A percentile compares a stretch with the other conserved stretches of the same genome.
Conservation (phyloP, 805 yeast genomes). For the Monosporozyma servazzii region DNA sequence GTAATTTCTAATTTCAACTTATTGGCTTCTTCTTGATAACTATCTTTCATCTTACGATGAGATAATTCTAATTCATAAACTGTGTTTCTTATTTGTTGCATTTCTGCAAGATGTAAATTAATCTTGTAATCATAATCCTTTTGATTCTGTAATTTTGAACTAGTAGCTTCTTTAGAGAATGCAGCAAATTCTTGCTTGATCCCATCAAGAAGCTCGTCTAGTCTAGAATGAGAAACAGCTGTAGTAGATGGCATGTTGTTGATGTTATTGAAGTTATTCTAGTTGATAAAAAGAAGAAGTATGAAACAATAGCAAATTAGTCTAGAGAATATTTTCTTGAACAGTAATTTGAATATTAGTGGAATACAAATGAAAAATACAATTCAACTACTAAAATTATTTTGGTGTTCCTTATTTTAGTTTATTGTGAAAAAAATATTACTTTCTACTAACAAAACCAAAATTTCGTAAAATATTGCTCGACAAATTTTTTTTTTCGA, state of each 20-base stretch:
- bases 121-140: slow-evolving; percentile 87
- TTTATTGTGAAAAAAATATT: too few relatives aligned
- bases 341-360: too few relatives aligned
- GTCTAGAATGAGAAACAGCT: slow-evolving; percentile 27
- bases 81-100: slow-evolving; percentile 88
- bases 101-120: slow-evolving; percentile 84
- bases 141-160: slow-evolving; percentile 71
- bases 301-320: too few relatives aligned
- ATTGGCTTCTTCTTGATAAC: slow-evolving; percentile 86
- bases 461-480: too few relatives aligned
- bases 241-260: slow-evolving; percentile 17
- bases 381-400: too few relatives aligned
- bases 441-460: too few relatives aligned
- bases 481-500: not conserved
- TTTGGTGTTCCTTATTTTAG: too few relatives aligned
- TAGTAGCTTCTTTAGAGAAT: slow-evolving; percentile 76
- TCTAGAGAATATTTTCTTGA: too few relatives aligned
- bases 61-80: slow-evolving; percentile 91
- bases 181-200: slow-evolving; percentile 85
- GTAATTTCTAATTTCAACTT: slow-evolving; percentile 81
- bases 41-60: slow-evolving; percentile 90
- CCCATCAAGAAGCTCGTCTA: slow-evolving; percentile 82
- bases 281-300: too few relatives aligned
- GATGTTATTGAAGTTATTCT: not conserved
- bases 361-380: too few relatives aligned